Base-by-base conservation (phyloP, 208 protist species). In the Acanthamoeba divionensis region DNA sequence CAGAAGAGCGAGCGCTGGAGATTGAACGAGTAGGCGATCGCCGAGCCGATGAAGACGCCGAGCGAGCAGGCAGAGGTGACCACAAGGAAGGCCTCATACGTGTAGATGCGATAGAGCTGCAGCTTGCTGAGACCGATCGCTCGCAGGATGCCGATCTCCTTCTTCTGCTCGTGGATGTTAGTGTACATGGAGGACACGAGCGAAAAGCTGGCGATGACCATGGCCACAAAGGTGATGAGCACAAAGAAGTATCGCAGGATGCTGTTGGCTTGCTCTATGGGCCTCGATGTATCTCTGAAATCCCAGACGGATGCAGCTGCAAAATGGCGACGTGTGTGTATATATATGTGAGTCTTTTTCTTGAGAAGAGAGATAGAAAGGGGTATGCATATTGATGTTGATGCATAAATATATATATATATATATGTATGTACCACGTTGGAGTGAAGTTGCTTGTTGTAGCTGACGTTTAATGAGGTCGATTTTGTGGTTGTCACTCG, bases 61-160 rank as follows among this genome's bases (percentile, higher is more conserved):
- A 99, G 79, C 9, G 98, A 21, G 0, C 96, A 97, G 0, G 97
- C 92, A 2, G 96, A 85, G 7, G 98, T 50, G 6, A 99, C 96
- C 15, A 99, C 91, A 4, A 98, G 65, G 77, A 99, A 98, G 18
- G 97, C 95, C 87, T 99, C 98, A 90, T 97, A 98, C n/a, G 98
- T 90, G 91, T 97, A 99, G 38, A 99, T 93, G 77, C 97, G 93
- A 50, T 96, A 95, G 2, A 98, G 31, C 73, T 29, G 65, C 33
- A 44, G 41, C 86, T 90, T 67, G 18, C 86, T 24, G 33, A 90
- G 67, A 18, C 82, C 82, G 65, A 77, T 69, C 38, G 82, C 82
- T 44, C 57, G 15, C 0, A 89, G 31, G 8, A 89, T 50, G 18
- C 97, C 98, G 89, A 99, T 98, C 83, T 99, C 98, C 92, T 98